Evolutionary conservation across 2,329 filamentous ascomycete genomes (phyloP).

Genomic region (Fusarium staphyleae): DNA sequence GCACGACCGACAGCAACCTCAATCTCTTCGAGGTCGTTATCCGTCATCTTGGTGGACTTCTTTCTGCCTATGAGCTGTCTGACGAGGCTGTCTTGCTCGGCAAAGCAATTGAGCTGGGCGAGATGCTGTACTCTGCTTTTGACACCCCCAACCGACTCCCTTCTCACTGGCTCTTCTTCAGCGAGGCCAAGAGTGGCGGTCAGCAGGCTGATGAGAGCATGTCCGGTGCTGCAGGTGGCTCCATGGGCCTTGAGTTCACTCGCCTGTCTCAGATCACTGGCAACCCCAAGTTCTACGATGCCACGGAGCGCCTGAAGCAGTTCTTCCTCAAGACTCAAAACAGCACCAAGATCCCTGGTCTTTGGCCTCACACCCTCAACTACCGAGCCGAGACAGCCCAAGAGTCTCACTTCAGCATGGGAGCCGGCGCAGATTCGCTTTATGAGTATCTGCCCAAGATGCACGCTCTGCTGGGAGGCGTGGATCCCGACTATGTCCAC

Average conservation of each 20-base stretch:
- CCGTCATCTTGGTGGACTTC: constrained; percentile 59
- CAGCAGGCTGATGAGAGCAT: constrained; percentile 49
- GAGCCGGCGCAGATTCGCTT: constrained; percentile 56
- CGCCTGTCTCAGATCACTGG: constrained; percentile 76
- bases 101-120: constrained; percentile 61
- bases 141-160: constrained; percentile 63
- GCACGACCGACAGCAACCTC: constrained; percentile 54
- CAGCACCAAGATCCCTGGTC: constrained; percentile 70
- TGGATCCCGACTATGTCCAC: constrained; percentile 65
- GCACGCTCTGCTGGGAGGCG: constrained; percentile 69
- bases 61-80: constrained; percentile 61
- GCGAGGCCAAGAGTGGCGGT: constrained; percentile 48
- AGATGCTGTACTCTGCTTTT: constrained; percentile 61
- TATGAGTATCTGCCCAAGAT: constrained; percentile 70
- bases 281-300: constrained; percentile 77
- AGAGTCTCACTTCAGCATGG: constrained; percentile 52
- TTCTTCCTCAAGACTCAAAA: constrained; percentile 71
- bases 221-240: constrained; percentile 61
- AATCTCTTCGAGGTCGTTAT: constrained; percentile 71
- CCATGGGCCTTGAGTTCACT: constrained; percentile 77
- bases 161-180: constrained; percentile 55
- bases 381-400: constrained; percentile 59
- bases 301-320: constrained; percentile 75
- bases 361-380: constrained; percentile 75
- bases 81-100: constrained; percentile 53